Evolutionary conservation across 2,329 filamentous ascomycete species (phyloP), one percentile per base, ranked within the genome.

Genomic region (Nemania sp.): DNA sequence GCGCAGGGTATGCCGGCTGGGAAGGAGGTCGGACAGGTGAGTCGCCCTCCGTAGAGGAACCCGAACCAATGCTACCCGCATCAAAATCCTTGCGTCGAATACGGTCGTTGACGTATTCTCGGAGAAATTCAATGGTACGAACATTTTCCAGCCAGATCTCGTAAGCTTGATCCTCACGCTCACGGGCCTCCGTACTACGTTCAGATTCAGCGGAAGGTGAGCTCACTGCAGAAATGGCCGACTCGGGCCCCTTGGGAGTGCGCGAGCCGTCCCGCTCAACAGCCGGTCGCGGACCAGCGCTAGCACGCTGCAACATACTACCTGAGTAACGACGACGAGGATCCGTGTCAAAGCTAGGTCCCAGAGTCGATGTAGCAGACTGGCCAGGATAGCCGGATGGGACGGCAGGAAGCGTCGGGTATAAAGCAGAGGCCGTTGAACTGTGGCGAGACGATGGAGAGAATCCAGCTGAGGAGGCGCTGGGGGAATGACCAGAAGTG

Each of bases 401-500:
- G 53, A 90, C 87, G 47, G 90, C 84, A 46, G 83, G 90, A 34
- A 95, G 83, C 65, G 81, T 90, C 17, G 91, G 91, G 75, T 95
- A 95, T 77, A 90, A 85, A 69, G 86, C 84, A 46, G 85, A 85
- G 21, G 81, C 76, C 5, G 81, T 83, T 1, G 84, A 84, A 69
- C 81, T 83, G 72, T 88, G 84, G 56, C 88, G 83, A 12, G 84
- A 85, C 46, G 83, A 81, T 1, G 89, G 89, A 52, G 88, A 90
- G 73, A 92, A 82, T 72, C 83, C 88, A 60, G 88, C 84, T 48
- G 84, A 86, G n/a, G 89, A 91, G 29, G 88, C 86, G 66, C 81
- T 84, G 2, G 90, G 90, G 6, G 90, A 93, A 73, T 92, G 89
- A 49, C 88, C 87, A 11, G 90, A 91, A 40, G 86, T 87, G 77